Conservation (phyloP, 164 flowering plant species). For the Aristolochia californica region DNA sequence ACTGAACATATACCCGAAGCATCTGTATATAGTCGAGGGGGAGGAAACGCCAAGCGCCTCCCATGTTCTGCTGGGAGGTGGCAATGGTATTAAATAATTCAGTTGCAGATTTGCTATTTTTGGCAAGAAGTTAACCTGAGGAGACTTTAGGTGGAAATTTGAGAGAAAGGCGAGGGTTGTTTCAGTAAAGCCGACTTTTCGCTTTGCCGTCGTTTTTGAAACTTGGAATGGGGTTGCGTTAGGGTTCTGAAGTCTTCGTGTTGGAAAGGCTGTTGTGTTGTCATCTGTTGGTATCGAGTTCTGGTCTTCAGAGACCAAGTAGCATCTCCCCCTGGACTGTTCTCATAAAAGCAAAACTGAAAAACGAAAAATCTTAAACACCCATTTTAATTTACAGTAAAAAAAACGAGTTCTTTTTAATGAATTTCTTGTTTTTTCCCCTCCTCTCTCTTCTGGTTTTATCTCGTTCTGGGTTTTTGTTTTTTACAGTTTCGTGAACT, state of each 20-base stretch:
- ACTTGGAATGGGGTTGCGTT: not conserved
- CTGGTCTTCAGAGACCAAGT: not conserved
- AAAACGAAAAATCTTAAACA: not conserved
- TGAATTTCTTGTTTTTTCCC: not conserved
- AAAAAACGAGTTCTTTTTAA: not conserved
- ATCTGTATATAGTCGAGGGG: not conserved
- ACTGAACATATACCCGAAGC: not conserved
- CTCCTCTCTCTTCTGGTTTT: too few relatives aligned
- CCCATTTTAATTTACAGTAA: not conserved
- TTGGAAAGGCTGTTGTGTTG: constrained; percentile 2
- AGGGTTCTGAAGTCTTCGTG: constrained; percentile 1
- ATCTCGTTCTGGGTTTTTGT: too few relatives aligned
- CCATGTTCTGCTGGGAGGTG: not conserved
- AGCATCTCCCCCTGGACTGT: not conserved
- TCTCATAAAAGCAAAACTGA: not conserved
- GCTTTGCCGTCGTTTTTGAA: not conserved
- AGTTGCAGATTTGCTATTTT: constrained; percentile 1
- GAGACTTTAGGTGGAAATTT: not conserved
- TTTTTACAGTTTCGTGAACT: not conserved
- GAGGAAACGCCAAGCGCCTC: not conserved
- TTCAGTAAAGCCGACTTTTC: not conserved
- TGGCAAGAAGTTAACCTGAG: not conserved
- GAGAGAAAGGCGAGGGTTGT: not conserved
- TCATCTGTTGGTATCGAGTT: not conserved
- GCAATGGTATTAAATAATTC: not conserved